phyloP scores from a whole-genome alignment of 345 rosid species.

The Populus tremula region DNA sequence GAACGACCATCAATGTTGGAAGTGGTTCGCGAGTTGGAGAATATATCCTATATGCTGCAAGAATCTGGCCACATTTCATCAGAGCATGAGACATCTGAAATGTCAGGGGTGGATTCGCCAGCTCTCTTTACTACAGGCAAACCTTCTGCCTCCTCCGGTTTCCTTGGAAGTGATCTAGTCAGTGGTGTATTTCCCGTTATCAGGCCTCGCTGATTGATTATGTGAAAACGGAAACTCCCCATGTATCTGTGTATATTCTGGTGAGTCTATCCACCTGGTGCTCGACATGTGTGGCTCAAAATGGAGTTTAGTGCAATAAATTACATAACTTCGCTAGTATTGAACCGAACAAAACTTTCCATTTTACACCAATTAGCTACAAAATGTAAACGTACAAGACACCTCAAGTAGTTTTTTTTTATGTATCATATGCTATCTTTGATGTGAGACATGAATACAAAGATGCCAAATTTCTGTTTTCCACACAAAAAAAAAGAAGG shows the following conservation, averaged over 20 bases:
- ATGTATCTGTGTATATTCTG: not conserved
- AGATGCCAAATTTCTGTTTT: too few relatives aligned
- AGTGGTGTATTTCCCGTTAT: slow-evolving; percentile 52
- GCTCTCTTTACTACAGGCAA: slow-evolving; percentile 12
- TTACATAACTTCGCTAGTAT: too few relatives aligned
- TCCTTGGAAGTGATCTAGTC: slow-evolving; percentile 37
- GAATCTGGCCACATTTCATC: slow-evolving; percentile 16
- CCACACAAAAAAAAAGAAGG: too few relatives aligned
- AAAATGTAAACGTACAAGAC: too few relatives aligned
- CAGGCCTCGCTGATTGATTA: slow-evolving; percentile 37
- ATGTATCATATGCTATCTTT: too few relatives aligned
- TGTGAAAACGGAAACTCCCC: not conserved
- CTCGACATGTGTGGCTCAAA: too few relatives aligned
- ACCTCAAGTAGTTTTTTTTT: too few relatives aligned
- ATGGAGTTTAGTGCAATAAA: too few relatives aligned
- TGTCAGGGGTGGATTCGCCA: slow-evolving; percentile 3
- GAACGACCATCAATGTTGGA: slow-evolving; percentile 43
- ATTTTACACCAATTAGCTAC: too few relatives aligned
- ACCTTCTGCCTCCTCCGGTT: slow-evolving; percentile 2
- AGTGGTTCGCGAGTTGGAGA: slow-evolving; percentile 50
- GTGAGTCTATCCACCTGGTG: not conserved
- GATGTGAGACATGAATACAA: too few relatives aligned
- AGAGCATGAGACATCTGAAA: slow-evolving; percentile 15
- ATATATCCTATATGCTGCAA: slow-evolving; percentile 28
- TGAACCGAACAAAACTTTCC: too few relatives aligned